These are phyloP conservation scores for Talaromyces sp. DNA, from an alignment of 2,329 filamentous ascomycete species.

Conservation along the genomic window DNA sequence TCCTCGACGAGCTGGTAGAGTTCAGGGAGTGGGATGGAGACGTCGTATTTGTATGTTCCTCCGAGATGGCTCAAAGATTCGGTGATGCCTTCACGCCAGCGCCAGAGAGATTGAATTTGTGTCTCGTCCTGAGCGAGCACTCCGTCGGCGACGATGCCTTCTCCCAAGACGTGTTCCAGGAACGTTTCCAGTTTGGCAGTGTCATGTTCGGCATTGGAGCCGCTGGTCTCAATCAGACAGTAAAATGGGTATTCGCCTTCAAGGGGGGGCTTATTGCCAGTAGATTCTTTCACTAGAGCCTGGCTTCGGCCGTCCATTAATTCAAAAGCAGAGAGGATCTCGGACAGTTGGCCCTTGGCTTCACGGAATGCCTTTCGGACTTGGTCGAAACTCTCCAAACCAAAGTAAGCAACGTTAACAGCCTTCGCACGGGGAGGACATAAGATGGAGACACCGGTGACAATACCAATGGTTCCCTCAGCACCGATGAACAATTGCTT, in stretches of 20 bases:
- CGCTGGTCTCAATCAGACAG: slow-evolving; percentile 93
- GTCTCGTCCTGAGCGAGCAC: slow-evolving; percentile 92
- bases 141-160: slow-evolving; percentile 82
- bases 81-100: slow-evolving; percentile 88
- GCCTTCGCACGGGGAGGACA: slow-evolving; percentile 85
- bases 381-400: slow-evolving; percentile 84
- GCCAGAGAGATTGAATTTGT: slow-evolving; percentile 80
- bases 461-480: slow-evolving; percentile 91
- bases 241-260: slow-evolving; percentile 89
- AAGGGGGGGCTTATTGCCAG: slow-evolving; percentile 73
- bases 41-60: slow-evolving; percentile 96
- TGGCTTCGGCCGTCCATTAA: slow-evolving; percentile 90
- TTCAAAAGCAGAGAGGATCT: slow-evolving; percentile 96
- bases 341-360: slow-evolving; percentile 84
- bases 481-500: slow-evolving; percentile 96
- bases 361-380: slow-evolving; percentile 81
- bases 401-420: slow-evolving; percentile 93
- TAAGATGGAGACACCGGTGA: slow-evolving; percentile 84
- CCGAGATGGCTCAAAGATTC: slow-evolving; percentile 87
- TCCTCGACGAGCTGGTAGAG: slow-evolving; percentile 90
- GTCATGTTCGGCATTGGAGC: slow-evolving; percentile 91
- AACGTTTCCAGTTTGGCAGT: slow-evolving; percentile 85
- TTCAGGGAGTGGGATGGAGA: slow-evolving; percentile 85
- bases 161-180: slow-evolving; percentile 85
- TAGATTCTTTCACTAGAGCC: slow-evolving; percentile 69